phyloP scores from a whole-genome alignment of 768 basidiomycete species.

The Lactarius vividus region DNA sequence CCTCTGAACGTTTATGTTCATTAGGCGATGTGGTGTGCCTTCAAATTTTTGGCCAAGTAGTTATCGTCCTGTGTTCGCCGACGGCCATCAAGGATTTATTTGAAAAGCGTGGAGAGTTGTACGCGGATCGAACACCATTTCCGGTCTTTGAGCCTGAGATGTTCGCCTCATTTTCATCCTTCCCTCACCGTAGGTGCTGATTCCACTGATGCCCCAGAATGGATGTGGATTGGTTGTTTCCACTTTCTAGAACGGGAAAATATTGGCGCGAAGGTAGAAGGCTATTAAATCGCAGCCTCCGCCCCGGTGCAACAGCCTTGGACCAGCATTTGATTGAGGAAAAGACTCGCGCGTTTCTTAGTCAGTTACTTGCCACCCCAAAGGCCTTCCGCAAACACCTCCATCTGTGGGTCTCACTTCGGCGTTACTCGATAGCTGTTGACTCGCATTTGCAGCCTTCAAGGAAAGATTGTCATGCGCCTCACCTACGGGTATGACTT shows the following conservation, averaged over 20 bases:
- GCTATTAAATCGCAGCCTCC: constrained; percentile 9
- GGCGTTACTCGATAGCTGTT: not conserved
- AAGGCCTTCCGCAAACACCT: constrained; percentile 1
- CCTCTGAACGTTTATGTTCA: not conserved
- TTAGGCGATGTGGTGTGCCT: constrained; percentile 12
- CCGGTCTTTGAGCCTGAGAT: constrained; percentile 4
- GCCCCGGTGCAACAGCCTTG: not conserved
- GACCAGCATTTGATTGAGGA: constrained; percentile 4
- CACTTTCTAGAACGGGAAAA: not conserved
- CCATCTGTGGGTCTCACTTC: not conserved
- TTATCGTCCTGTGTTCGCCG: constrained; percentile 7
- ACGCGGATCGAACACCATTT: constrained; percentile 10
- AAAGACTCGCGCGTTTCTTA: constrained; percentile 2
- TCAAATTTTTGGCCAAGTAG: constrained; percentile 5
- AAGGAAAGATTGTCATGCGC: constrained; percentile 3
- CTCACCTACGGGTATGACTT: constrained; percentile 15
- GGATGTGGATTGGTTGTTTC: not conserved
- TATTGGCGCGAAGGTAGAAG: constrained; percentile 2
- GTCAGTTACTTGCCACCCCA: not conserved
- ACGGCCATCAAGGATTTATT: constrained; percentile 11
- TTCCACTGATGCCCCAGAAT: not conserved
- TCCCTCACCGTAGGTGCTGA: not conserved
- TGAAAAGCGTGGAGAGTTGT: constrained; percentile 9
- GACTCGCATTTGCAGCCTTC: not conserved
- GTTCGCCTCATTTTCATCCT: not conserved